Evolutionary conservation across 176 grass and related monocot genomes (phyloP).

Genomic region (Ensete glaucum): DNA sequence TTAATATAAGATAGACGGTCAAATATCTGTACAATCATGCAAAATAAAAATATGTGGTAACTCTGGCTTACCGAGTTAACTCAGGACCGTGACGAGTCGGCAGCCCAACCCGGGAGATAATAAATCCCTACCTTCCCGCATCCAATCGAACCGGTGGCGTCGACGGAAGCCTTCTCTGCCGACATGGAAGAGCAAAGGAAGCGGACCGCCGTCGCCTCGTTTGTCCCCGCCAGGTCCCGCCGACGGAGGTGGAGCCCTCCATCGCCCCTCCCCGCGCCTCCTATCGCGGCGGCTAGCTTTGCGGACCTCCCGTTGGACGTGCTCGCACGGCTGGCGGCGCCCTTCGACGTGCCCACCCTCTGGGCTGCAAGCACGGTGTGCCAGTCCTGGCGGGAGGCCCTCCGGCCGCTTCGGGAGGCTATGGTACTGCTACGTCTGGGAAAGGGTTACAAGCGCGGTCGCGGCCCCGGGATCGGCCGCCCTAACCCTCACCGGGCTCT

Average conservation of each 20-base stretch:
- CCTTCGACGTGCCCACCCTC: conserved; percentile 30
- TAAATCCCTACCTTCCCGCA: too few relatives aligned
- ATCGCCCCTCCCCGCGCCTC: not conserved
- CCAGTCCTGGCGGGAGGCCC: conserved; percentile 56
- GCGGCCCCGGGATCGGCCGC: not conserved
- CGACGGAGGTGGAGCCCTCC: not conserved
- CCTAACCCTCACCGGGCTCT: conserved; percentile 30
- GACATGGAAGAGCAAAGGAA: not conserved
- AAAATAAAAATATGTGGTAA: too few relatives aligned
- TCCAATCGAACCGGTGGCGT: too few relatives aligned
- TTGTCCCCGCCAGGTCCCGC: not conserved
- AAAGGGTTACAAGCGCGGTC: conserved; percentile 38
- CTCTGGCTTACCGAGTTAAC: too few relatives aligned
- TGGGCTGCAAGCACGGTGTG: conserved; percentile 44
- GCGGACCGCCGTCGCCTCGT: not conserved
- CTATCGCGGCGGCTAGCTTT: conserved; percentile 12
- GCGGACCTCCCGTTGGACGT: conserved; percentile 42
- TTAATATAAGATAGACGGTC: too few relatives aligned
- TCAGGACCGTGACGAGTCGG: too few relatives aligned
- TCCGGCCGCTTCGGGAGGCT: conserved; percentile 58
- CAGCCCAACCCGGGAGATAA: too few relatives aligned
- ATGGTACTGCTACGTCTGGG: conserved; percentile 44
- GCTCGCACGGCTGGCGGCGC: conserved; percentile 24
- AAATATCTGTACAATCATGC: too few relatives aligned
- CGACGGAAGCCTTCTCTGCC: too few relatives aligned